Evolutionary conservation across 805 yeast genomes (phyloP).

Genomic region (Saccharomycopsis sp.): DNA sequence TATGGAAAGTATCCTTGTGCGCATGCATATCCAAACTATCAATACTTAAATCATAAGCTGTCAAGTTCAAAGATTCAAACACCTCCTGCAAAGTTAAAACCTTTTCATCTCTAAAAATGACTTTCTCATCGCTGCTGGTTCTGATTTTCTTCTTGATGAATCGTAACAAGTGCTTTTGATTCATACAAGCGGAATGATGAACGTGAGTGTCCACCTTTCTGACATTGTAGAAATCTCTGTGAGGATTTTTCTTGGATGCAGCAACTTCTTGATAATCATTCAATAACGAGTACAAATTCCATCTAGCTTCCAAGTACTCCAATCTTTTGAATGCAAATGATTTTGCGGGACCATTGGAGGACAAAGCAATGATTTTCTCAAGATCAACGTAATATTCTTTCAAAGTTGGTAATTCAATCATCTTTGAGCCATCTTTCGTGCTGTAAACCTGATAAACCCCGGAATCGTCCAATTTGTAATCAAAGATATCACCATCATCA

Average conservation of each 20-base stretch:
- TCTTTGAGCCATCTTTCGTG: slow-evolving; percentile 26
- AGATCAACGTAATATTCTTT: slow-evolving; percentile 80
- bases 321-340: slow-evolving; percentile 91
- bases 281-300: slow-evolving; percentile 82
- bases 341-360: slow-evolving; percentile 94
- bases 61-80: slow-evolving; percentile 78
- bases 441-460: slow-evolving; percentile 62
- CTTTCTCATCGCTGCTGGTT: slow-evolving; percentile 78
- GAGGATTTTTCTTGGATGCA: slow-evolving; percentile 87
- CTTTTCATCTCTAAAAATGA: slow-evolving; percentile 87
- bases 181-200: slow-evolving; percentile 99
- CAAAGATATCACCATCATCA: slow-evolving; percentile 29
- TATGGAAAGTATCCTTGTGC: slow-evolving; percentile 93
- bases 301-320: slow-evolving; percentile 91
- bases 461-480: slow-evolving; percentile 43
- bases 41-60: slow-evolving; percentile 91
- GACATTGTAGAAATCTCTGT: slow-evolving; percentile 93
- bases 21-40: slow-evolving; percentile 99
- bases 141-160: slow-evolving; percentile 92
- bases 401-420: slow-evolving; percentile 68
- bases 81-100: slow-evolving; percentile 82
- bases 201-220: slow-evolving; percentile 98
- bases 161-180: slow-evolving; percentile 90
- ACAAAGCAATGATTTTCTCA: slow-evolving; percentile 59
- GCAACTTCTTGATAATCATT: slow-evolving; percentile 91